Evolutionary conservation across 2,329 filamentous ascomycete species (phyloP).

Genomic region (Fusarium pseudonygamai): DNA sequence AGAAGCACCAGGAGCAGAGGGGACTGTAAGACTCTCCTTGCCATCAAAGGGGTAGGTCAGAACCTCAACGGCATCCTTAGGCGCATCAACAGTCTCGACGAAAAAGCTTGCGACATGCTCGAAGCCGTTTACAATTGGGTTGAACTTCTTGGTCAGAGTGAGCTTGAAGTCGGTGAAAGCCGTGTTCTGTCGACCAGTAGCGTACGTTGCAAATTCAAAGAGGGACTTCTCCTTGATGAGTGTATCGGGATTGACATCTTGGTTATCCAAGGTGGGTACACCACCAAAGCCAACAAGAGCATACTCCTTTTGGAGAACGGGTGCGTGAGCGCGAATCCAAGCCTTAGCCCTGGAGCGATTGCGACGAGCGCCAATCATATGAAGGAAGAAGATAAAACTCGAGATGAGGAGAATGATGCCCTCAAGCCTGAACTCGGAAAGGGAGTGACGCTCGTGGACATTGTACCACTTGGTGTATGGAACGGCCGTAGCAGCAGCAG

Average conservation of each 20-base stretch:
- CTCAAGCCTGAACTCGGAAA: slow-evolving; percentile 88
- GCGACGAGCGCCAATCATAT: slow-evolving; percentile 80
- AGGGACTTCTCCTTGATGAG: slow-evolving; percentile 87
- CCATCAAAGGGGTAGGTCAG: slow-evolving; percentile 91
- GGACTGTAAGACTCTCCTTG: slow-evolving; percentile 82
- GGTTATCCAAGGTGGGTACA: slow-evolving; percentile 59
- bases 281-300: slow-evolving; percentile 83
- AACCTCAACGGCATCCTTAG: slow-evolving; percentile 79
- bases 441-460: slow-evolving; percentile 87
- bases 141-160: slow-evolving; percentile 85
- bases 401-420: slow-evolving; percentile 82
- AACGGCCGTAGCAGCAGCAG: slow-evolving; percentile 56
- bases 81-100: slow-evolving; percentile 76
- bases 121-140: slow-evolving; percentile 70
- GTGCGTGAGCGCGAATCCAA: slow-evolving; percentile 81
- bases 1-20: slow-evolving; percentile 66
- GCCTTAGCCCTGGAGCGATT: slow-evolving; percentile 83
- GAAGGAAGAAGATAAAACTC: slow-evolving; percentile 76
- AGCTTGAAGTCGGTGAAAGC: slow-evolving; percentile 90
- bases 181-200: slow-evolving; percentile 89
- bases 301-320: slow-evolving; percentile 81
- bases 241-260: slow-evolving; percentile 48
- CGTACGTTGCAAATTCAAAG: slow-evolving; percentile 87
- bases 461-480: slow-evolving; percentile 98
- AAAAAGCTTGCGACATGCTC: slow-evolving; percentile 80